Percentiles rank a stretch among this genome's conserved stretches.
Conservation (phyloP, 176 grass and related monocot genomes). For the Ensete ventricosum region DNA sequence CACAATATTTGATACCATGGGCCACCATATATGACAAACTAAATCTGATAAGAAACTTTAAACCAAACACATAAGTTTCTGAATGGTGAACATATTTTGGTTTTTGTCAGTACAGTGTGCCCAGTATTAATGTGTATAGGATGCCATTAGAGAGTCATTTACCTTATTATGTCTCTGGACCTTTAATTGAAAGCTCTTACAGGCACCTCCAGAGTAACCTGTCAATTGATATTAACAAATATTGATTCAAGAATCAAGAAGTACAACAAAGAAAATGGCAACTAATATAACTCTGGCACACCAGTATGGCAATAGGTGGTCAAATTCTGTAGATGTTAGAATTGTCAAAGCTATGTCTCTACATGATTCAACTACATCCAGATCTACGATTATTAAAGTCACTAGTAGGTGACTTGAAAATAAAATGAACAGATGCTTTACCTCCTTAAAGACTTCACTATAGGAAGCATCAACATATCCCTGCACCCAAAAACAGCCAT, state of each 20-base stretch:
- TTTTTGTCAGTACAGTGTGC: not conserved
- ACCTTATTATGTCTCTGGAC: not conserved
- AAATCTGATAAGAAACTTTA: not conserved
- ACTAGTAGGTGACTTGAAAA: not conserved
- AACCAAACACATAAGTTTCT: not conserved
- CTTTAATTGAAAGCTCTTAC: slow-evolving; percentile 3
- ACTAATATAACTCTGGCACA: not conserved
- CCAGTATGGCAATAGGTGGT: not conserved
- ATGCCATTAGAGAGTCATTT: not conserved
- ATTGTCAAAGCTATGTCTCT: not conserved
- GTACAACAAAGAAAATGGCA: not conserved
- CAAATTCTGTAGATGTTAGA: not conserved
- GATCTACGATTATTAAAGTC: not conserved
- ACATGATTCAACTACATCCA: not conserved
- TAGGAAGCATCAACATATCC: slow-evolving; percentile 66
- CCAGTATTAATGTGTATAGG: not conserved
- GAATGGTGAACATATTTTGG: not conserved
- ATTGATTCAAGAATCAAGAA: not conserved
- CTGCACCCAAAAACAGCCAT: slow-evolving; percentile 32
- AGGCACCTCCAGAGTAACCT: slow-evolving; percentile 38
- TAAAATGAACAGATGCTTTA: slow-evolving; percentile 7
- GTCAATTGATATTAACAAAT: not conserved
- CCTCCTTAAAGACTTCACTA: slow-evolving; percentile 76
- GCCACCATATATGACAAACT: not conserved
- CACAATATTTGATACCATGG: too few relatives aligned